A percentile compares a stretch with the other conserved stretches of the same genome.
These are phyloP conservation scores for Hylodesmum podocarpum DNA, from an alignment of 306 rosid genomes.

Conservation along the genomic window DNA sequence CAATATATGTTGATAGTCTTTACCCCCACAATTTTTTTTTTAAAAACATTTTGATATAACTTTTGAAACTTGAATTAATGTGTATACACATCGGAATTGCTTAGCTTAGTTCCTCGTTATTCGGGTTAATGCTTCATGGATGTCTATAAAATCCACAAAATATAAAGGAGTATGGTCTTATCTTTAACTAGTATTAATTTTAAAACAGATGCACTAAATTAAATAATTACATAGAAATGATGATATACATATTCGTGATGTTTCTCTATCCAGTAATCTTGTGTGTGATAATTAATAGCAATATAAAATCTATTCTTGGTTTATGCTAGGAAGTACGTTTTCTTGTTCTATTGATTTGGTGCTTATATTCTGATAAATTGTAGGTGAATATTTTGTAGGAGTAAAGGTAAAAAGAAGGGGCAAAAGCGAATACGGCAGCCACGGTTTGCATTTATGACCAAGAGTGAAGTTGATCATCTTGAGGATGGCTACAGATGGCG, in stretches of 20 bases:
- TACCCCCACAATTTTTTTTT: not conserved
- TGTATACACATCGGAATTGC: not conserved
- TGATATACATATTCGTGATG: not conserved
- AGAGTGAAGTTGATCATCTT: conserved; percentile 93
- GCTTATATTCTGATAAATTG: conserved; percentile 40
- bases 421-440: conserved; percentile 88
- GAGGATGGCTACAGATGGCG: conserved; percentile 99
- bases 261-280: not conserved
- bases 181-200: not conserved
- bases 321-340: not conserved
- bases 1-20: not conserved
- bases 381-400: conserved; percentile 59
- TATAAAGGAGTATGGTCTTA: not conserved
- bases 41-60: not conserved
- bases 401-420: conserved; percentile 76
- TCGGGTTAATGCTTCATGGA: not conserved
- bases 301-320: not conserved
- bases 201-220: not conserved
- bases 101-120: not conserved
- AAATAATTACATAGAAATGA: not conserved
- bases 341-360: conserved; percentile 23
- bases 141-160: not conserved
- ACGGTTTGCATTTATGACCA: conserved; percentile 91
- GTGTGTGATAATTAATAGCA: not conserved
- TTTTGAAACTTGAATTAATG: not conserved